Base-by-base conservation (phyloP, 2,329 filamentous ascomycete species). In the Phoma sp. region DNA sequence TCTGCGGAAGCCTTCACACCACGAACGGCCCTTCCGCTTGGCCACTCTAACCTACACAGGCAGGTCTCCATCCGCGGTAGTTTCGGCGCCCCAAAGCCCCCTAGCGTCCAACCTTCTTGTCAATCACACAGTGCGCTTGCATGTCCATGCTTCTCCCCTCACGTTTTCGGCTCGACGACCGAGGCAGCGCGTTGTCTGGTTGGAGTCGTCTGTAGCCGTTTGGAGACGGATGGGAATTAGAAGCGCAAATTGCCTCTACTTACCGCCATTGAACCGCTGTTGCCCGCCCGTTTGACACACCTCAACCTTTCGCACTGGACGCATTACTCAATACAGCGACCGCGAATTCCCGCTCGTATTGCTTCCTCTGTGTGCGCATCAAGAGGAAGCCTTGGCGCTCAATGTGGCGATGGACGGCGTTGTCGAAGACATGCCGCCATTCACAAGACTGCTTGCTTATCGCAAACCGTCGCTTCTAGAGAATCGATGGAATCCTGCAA, bases 131-230 rank as follows among this genome's bases (percentile, higher is more conserved):
- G 57, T 33, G 50, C 56, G 45, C 53, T 38, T 34, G 29, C 33
- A 36, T 30, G 47, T 33, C 47, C 38, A 57, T 58, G 62, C 59
- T 61, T 61, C 60, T 65, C 57, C 53, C 47, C 48, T 58, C 53
- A 57, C 46, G 20, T 37, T 57, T 61, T 50, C 48, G 52, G 57
- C 12, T 42, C 53, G 12, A 47, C 25, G 30, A 47, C 53, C 53
- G 53, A 56, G 28, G 28, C 15, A 38, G 37, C 26, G 38, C 28
- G 20, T 32, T 20, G 17, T 38, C 39, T 49, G 51, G 40, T 54
- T 54, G 45, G 45, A 34, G 21, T 34, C 26, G 46, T n/a, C 20
- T 32, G 15, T 42, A 38, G 25, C 45, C 17, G 21, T 54, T 40
- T 40, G 39, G 14, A 54, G 39, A 40, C 28, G 39, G 32, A 45